Evolutionary conservation across 768 basidiomycete species (phyloP), one percentile per base, ranked within the genome.

Genomic region (Naganishia antarctica): DNA sequence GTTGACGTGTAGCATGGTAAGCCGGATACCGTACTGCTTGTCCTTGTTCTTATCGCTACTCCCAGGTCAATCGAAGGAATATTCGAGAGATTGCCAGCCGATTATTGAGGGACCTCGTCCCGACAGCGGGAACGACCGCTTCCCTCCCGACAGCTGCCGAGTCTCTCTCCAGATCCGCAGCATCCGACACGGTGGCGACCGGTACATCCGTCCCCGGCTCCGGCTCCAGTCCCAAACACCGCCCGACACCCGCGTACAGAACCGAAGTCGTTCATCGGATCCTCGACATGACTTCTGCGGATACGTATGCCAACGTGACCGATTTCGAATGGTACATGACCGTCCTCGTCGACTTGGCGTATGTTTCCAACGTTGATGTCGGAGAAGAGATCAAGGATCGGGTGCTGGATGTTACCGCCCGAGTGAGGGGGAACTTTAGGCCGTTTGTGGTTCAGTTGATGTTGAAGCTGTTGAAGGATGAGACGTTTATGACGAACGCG

Each of bases 251-350:
- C 0, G 86, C 89, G 1, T 98, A 98, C 73, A 88, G 96, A 18
- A 82, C 91, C 23, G 84, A 86, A 45, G 83, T 98, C 32, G 83
- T 89, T 9, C 85, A 88, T 68, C 83, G 85, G 18, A 88, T 98
- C 66, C 81, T 98, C n/a, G 79, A 81, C n/a, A 89, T 98, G 70
- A 87, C 90, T 63, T 88, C 90, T 1, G 83, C 84, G 61, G 85
- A 85, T 40, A 88, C 87, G 23, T 98, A 94, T 74, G 86, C 87
- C 59, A 88, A 91, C 71, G 82, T 99, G 28, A 82, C 83, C 47
- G 93, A 97, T 78, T 98, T 98, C 73, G 90, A 97, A 73, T 99
- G 96, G 94, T 96, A 91, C 76, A 82, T 98, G 23, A 96, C 94
- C 4, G 91, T 93, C 8, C 84, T 98, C 29, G 84, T 97, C 48